phyloP scores from a whole-genome alignment of 2,329 filamentous ascomycete genomes.

The Beauveria scarabaeidicola region DNA sequence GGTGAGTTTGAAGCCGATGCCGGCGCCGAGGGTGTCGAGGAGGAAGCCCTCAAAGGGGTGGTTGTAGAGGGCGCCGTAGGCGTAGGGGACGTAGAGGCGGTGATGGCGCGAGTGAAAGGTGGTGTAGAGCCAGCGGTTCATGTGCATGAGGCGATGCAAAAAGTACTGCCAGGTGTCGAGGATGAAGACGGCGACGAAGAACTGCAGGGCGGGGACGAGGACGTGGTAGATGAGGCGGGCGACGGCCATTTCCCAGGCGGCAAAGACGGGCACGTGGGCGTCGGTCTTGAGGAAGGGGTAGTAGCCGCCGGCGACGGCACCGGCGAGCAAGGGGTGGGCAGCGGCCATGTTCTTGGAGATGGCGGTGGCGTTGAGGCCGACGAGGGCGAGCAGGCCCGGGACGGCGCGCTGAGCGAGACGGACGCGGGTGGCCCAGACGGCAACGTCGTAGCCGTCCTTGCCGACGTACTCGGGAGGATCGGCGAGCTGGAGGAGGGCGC shows the following conservation, averaged over 20 bases:
- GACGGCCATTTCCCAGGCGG: slow-evolving; percentile 67
- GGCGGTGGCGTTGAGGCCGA: slow-evolving; percentile 68
- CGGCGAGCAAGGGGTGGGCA: slow-evolving; percentile 66
- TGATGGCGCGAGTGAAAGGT: slow-evolving; percentile 94
- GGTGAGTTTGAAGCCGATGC: slow-evolving; percentile 71
- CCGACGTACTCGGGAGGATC: slow-evolving; percentile 69
- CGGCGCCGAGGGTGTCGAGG: slow-evolving; percentile 82
- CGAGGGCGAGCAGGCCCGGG: slow-evolving; percentile 57
- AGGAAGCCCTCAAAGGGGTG: slow-evolving; percentile 91
- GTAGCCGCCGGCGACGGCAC: slow-evolving; percentile 67
- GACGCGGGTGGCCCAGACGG: slow-evolving; percentile 80
- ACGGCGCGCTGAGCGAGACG: slow-evolving; percentile 71
- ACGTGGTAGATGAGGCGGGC: slow-evolving; percentile 76
- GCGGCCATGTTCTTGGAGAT: slow-evolving; percentile 67
- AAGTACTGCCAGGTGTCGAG: slow-evolving; percentile 99
- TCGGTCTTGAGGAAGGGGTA: slow-evolving; percentile 64
- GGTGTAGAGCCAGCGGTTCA: slow-evolving; percentile 93
- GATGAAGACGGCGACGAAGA: slow-evolving; percentile 62
- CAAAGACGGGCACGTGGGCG: slow-evolving; percentile 63
- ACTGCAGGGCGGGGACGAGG: slow-evolving; percentile 68
- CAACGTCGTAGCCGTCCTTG: slow-evolving; percentile 75
- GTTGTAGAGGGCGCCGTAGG: slow-evolving; percentile 94
- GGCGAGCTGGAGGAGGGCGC: slow-evolving; percentile 56
- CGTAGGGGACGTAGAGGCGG: slow-evolving; percentile 93
- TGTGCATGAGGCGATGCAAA: slow-evolving; percentile 90